Evolutionary conservation across 2,329 filamentous ascomycete species (phyloP).

Genomic region (Alternaria incomplexa): DNA sequence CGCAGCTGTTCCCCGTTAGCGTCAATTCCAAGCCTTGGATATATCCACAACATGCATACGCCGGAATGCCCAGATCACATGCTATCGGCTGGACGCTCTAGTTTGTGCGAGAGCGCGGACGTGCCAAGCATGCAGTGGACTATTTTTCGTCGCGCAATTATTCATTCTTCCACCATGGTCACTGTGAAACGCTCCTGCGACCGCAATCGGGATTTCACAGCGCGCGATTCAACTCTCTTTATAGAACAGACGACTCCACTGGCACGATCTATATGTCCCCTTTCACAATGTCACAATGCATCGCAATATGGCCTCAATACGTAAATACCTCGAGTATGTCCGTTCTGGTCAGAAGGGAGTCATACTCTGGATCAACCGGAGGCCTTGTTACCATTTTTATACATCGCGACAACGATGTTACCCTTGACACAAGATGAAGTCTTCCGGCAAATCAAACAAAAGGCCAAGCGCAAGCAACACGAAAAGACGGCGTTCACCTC

Average conservation of each 20-base stretch:
- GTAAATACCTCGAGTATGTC: not conserved
- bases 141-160: not conserved
- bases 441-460: not conserved
- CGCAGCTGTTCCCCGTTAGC: not conserved
- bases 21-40: not conserved
- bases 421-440: not conserved
- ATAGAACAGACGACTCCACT: not conserved
- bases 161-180: not conserved
- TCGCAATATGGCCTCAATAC: not conserved
- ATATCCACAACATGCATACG: not conserved
- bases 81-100: not conserved
- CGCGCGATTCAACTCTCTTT: not conserved
- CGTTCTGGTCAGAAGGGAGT: not conserved
- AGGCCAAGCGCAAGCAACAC: not conserved
- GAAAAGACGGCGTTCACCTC: not conserved
- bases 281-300: not conserved
- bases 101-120: not conserved
- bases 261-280: not conserved
- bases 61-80: not conserved
- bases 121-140: not conserved
- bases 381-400: not conserved
- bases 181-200: not conserved
- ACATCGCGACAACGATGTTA: not conserved
- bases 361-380: not conserved
- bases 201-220: not conserved